Conservation (phyloP, 73 alveolate genomes). For the Chromera velia region DNA sequence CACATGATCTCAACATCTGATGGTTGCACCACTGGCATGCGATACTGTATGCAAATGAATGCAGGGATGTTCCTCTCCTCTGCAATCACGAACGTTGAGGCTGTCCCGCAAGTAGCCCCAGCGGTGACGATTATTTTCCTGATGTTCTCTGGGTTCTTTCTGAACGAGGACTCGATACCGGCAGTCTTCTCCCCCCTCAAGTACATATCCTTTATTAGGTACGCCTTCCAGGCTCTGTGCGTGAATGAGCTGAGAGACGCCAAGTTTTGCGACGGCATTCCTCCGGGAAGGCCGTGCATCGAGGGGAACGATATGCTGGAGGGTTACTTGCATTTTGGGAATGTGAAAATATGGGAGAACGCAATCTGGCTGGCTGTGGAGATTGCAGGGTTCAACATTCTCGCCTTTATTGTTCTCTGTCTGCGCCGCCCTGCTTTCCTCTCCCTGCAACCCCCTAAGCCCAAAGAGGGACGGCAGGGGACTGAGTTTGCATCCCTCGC, state of each 20-base stretch:
- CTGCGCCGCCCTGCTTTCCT: not conserved
- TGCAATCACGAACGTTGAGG: not conserved
- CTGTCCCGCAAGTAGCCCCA: not conserved
- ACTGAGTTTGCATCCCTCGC: no score
- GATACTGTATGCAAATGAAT: not conserved
- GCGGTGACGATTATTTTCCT: not conserved
- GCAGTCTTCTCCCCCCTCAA: not conserved
- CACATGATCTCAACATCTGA: not conserved
- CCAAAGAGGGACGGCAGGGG: no score
- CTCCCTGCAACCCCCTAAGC: no score
- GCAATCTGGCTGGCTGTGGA: not conserved
- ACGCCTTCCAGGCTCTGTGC: not conserved
- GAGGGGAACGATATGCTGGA: not conserved
- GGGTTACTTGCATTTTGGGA: not conserved
- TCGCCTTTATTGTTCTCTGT: not conserved
- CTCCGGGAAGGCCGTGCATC: conserved; percentile 1
- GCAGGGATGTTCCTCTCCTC: not conserved
- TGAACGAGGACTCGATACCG: conserved; percentile 1
- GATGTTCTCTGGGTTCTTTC: not conserved
- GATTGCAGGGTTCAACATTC: not conserved
- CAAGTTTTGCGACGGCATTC: not conserved
- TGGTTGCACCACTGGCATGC: not conserved
- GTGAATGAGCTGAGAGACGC: not conserved
- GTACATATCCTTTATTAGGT: not conserved
- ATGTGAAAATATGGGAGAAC: not conserved